A percentile compares a stretch with the other conserved stretches of the same genome.
phyloP scores from a whole-genome alignment of 441 rosid genomes.

The Pelargonium cotyledonis region DNA sequence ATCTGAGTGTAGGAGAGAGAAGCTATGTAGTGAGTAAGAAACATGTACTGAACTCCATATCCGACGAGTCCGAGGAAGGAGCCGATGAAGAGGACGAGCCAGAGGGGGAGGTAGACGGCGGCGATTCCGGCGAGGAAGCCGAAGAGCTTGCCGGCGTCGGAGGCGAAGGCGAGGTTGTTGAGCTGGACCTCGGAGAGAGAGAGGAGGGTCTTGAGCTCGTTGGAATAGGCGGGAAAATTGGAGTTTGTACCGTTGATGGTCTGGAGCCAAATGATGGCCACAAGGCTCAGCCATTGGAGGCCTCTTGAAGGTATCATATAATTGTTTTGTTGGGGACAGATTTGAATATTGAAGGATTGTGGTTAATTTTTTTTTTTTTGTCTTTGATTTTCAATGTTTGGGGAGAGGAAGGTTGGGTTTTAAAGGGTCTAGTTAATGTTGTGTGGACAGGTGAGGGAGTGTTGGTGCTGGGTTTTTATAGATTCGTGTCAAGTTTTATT shows the following conservation, averaged over 20 bases:
- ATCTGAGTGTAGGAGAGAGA: constrained; percentile 43
- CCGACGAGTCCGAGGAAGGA: constrained; percentile 54
- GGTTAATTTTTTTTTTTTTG: too few relatives aligned
- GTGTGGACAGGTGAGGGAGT: too few relatives aligned
- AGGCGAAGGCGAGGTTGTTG: constrained; percentile 79
- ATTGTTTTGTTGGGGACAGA: too few relatives aligned
- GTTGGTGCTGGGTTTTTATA: too few relatives aligned
- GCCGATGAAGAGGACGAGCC: constrained; percentile 66
- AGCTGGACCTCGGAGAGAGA: constrained; percentile 69
- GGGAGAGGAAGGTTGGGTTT: too few relatives aligned
- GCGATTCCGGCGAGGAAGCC: constrained; percentile 80
- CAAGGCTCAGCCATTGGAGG: constrained; percentile 68
- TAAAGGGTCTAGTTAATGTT: too few relatives aligned
- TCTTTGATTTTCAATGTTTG: too few relatives aligned
- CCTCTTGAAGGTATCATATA: constrained; percentile 9
- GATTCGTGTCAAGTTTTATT: too few relatives aligned
- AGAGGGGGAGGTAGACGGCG: constrained; percentile 57
- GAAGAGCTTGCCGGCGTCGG: constrained; percentile 77
- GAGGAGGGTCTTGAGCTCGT: constrained; percentile 63
- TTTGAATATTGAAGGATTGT: too few relatives aligned
- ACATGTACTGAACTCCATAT: constrained; percentile 71
- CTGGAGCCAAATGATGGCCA: constrained; percentile 72
- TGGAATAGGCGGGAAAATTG: constrained; percentile 79
- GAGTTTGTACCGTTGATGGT: constrained; percentile 68
- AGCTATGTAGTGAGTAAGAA: constrained; percentile 35